These are phyloP conservation scores for Starmerella sp. DNA, from an alignment of 805 yeast genomes.

Conservation along the genomic window DNA sequence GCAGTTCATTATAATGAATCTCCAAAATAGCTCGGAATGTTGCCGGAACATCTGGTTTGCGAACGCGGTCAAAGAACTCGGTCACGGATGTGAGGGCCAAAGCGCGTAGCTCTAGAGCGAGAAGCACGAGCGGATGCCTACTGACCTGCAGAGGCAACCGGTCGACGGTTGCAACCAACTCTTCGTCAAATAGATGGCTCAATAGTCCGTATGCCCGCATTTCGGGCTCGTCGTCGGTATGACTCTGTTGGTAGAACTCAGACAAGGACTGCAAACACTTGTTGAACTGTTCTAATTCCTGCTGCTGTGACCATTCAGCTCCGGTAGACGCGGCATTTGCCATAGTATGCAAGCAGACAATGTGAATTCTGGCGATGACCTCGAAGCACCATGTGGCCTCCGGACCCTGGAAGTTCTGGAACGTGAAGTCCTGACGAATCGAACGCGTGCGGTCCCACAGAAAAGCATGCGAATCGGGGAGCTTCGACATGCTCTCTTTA, in stretches of 20 bases:
- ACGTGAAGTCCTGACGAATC: constrained; percentile 91
- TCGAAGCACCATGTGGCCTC: constrained; percentile 93
- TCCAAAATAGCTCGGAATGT: constrained; percentile 66
- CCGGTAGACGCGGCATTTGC: constrained; percentile 35
- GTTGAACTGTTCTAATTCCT: constrained; percentile 87
- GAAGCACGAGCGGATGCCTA: constrained; percentile 46
- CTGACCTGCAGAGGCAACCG: constrained; percentile 49
- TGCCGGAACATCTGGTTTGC: constrained; percentile 46
- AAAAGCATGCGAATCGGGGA: constrained; percentile 82
- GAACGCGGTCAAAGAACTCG: constrained; percentile 50
- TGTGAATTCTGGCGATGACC: constrained; percentile 77
- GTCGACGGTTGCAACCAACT: constrained; percentile 65
- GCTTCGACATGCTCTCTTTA: constrained; percentile 45
- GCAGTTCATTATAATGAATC: constrained; percentile 53
- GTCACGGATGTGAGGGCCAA: constrained; percentile 39
- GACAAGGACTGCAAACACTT: constrained; percentile 80
- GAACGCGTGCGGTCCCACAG: constrained; percentile 97
- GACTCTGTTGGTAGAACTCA: constrained; percentile 65
- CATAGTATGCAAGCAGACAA: constrained; percentile 74
- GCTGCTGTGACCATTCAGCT: constrained; percentile 79
- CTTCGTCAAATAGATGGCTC: constrained; percentile 74
- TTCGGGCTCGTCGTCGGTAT: constrained; percentile 78
- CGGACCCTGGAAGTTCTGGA: constrained; percentile 84
- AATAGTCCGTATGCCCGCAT: constrained; percentile 78
- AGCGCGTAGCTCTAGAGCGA: constrained; percentile 61